These are phyloP conservation scores for Priceomyces melissophilus DNA, from an alignment of 805 yeast genomes.

Conservation along the genomic window DNA sequence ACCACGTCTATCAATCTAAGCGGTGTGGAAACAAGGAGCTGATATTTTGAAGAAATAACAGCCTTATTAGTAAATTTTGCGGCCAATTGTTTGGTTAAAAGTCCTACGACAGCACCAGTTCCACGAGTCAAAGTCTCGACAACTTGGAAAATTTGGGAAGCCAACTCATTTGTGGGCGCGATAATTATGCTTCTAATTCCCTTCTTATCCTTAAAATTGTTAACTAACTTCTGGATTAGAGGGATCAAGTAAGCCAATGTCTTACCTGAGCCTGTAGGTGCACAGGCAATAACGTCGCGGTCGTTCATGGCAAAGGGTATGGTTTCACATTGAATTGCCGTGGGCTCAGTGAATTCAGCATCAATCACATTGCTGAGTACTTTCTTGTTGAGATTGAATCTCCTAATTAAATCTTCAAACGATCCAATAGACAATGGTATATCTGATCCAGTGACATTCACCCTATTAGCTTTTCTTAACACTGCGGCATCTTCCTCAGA, in stretches of 20 bases:
- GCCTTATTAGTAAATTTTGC: constrained; percentile 62
- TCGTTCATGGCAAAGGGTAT: constrained; percentile 69
- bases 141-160: constrained; percentile 77
- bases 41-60: constrained; percentile 61
- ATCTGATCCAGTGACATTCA: constrained; percentile 80
- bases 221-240: constrained; percentile 51
- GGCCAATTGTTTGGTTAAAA: constrained; percentile 70
- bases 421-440: constrained; percentile 89
- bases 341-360: constrained; percentile 77
- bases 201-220: constrained; percentile 23
- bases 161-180: constrained; percentile 93
- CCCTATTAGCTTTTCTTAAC: constrained; percentile 57
- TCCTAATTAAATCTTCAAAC: constrained; percentile 70
- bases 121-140: constrained; percentile 57
- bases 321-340: constrained; percentile 89
- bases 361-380: constrained; percentile 62
- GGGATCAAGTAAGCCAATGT: constrained; percentile 90
- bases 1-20: constrained; percentile 79
- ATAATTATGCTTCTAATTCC: constrained; percentile 70
- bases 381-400: constrained; percentile 62
- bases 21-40: constrained; percentile 84
- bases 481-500: constrained; percentile 56
- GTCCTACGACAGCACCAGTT: constrained; percentile 54
- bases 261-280: constrained; percentile 98
- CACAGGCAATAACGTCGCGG: constrained; percentile 86